Percentiles rank a stretch among this genome's conserved stretches.
Evolutionary conservation across 768 basidiomycete genomes (phyloP).

Genomic region (Mycena maculata): DNA sequence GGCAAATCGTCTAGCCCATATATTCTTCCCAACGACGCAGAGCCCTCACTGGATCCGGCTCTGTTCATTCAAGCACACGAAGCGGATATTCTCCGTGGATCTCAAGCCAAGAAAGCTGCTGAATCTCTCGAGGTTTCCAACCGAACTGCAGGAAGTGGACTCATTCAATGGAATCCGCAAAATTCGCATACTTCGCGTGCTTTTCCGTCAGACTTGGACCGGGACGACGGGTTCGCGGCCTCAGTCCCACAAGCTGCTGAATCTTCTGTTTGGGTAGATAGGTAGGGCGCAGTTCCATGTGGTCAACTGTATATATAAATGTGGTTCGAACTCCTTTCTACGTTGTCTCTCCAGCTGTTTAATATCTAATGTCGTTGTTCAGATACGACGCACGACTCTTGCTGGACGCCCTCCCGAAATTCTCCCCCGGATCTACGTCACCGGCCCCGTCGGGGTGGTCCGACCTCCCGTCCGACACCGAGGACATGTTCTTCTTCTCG

Average conservation of each 20-base stretch:
- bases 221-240: conserved; percentile 26
- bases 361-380: conserved; percentile 38
- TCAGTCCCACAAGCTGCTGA: conserved; percentile 19
- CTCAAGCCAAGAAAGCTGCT: conserved; percentile 52
- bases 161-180: conserved; percentile 41
- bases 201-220: conserved; percentile 36
- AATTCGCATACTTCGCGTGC: conserved; percentile 11
- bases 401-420: conserved; percentile 61
- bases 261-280: conserved; percentile 76
- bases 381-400: conserved; percentile 89
- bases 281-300: conserved; percentile 66
- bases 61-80: conserved; percentile 80
- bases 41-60: conserved; percentile 40
- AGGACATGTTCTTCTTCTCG: conserved; percentile 87
- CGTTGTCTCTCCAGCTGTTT: conserved; percentile 29
- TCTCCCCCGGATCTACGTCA: conserved; percentile 15
- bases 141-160: conserved; percentile 24
- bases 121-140: conserved; percentile 35
- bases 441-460: conserved; percentile 78
- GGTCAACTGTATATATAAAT: conserved; percentile 8
- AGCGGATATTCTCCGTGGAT: conserved; percentile 73
- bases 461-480: conserved; percentile 85
- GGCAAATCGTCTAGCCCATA: not conserved
- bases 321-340: conserved; percentile 41
- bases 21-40: conserved; percentile 5